Evolutionary conservation across 148 eudicot genomes (phyloP).

Genomic region (Rhododendron kiyosumense): DNA sequence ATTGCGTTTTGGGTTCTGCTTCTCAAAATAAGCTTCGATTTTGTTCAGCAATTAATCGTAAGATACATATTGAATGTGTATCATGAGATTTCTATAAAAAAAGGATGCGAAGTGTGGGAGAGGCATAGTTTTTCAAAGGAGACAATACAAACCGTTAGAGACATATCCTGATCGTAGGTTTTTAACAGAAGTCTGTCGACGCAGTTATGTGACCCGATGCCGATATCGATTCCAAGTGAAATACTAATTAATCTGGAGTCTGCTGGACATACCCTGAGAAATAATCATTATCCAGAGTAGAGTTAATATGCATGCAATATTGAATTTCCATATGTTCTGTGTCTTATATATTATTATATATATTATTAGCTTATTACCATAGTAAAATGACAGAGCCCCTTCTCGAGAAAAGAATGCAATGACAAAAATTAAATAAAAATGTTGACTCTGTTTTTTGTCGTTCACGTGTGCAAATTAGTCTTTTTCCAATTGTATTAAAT

Average conservation of each 20-base stretch:
- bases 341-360: neutral
- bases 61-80: too few relatives aligned
- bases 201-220: neutral
- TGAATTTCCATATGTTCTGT: neutral
- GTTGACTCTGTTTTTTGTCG: too few relatives aligned
- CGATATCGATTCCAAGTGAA: neutral
- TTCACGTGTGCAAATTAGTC: too few relatives aligned
- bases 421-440: too few relatives aligned
- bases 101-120: too few relatives aligned
- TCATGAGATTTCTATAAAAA: too few relatives aligned
- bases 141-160: neutral
- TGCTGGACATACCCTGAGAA: neutral
- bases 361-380: neutral
- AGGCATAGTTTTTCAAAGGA: neutral
- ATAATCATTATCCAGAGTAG: neutral
- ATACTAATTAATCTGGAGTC: neutral
- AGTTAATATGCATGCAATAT: neutral
- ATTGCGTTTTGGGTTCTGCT: too few relatives aligned
- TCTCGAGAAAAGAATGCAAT: neutral
- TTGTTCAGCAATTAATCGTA: too few relatives aligned
- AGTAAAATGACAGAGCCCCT: neutral
- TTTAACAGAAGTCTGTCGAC: neutral
- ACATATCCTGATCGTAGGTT: too few relatives aligned
- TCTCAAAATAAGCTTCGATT: too few relatives aligned
- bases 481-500: too few relatives aligned